Evolutionary conservation across 73 alveolate species (phyloP), one percentile per base, ranked within the genome.

Genomic region (Symbiodinium natans): DNA sequence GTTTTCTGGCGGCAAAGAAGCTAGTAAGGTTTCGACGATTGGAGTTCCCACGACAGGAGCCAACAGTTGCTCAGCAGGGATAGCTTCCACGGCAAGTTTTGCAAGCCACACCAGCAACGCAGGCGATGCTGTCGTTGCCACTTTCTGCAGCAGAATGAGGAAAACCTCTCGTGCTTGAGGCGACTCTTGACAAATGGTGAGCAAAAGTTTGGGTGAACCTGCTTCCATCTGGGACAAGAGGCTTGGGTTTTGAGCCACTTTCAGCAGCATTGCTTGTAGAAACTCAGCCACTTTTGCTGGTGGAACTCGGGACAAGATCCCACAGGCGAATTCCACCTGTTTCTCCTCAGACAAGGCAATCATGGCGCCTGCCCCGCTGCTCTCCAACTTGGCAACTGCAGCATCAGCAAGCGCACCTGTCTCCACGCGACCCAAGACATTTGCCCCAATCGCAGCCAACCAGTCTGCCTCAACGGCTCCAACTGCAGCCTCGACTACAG

Each of bases 401-500:
- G 40, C 13, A 7, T 74, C 54, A 2, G 54, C 86, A 77, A 77
- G 41, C 46, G n/a, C 46, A 8, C 85, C 29, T 41, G 85, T 74
- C 85, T 74, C 48, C 1, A 38, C 54, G 27, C 25, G 36, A 54
- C 56, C 25, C 17, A 80, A 38, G 9, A 38, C 56, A 38, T 7
- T 15, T 36, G 87, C 87, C 36, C 56, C 87, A 80, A 34, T 36
- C 15, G 52, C 56, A 13, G 87, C 87, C 59, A 80, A 34, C 87
- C 87, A 80, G 87, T 80, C 87, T 21, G 87, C 87, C 87, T 80
- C 87, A 34, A 80, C 87, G 33, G 87, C 87, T 11, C 54, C 31
- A 11, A 80, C 38, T n/a, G n/a, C n/a, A n/a, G n/a, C n/a, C n/a
- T n/a, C n/a, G n/a, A n/a, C n/a, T n/a, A n/a, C n/a, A n/a, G n/a